Evolutionary conservation across 129 eudicot species (phyloP), one percentile per base, ranked within the genome.

Genomic region (Calendula officinalis): DNA sequence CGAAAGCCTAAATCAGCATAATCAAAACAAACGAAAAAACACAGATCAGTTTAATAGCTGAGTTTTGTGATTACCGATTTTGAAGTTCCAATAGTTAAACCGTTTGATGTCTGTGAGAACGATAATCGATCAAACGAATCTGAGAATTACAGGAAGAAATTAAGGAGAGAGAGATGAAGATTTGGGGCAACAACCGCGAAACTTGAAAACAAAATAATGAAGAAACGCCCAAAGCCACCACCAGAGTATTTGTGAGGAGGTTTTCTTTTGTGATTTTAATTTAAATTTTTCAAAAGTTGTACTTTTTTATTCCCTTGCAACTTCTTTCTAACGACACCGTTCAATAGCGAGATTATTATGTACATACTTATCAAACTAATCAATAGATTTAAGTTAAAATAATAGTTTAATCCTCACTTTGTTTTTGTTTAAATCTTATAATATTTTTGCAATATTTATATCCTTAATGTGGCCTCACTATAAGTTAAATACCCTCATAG

Each of bases 101-200:
- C 45, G 51, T 62, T 52, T 32, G 73, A 32, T 36, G 42, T 4
- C 0, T 10, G 66, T 13, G 12, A 48, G 41, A 12, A 51, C 14
- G 55, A 55, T 5, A 27, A 73, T 55, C 55, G 64, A 80, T 69
- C 36, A 55, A 63, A 6, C 27, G 58, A 76, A 56, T 48, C n/a
- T 61, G 68, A 56, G 5, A 57, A 38, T 35, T 41, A 13, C 8
- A 42, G 14, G 56, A 42, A 6, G 62, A 65, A 56, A 42, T 53
- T 59, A 58, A 48, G 53, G 56, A 59, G 53, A 57, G 59, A 71
- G 44, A 54, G 72, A 39, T 7, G 75, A 55, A 69, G 70, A 70
- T 54, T 81, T 63, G 77, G 77, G 83, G 81, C 69, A 62, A 65
- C 75, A 75, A 82, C 87, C 87, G 87, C 87, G 87, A 82, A 82